Conservation (phyloP, 352 stramenopile species). For the Pythium insidiosum region DNA sequence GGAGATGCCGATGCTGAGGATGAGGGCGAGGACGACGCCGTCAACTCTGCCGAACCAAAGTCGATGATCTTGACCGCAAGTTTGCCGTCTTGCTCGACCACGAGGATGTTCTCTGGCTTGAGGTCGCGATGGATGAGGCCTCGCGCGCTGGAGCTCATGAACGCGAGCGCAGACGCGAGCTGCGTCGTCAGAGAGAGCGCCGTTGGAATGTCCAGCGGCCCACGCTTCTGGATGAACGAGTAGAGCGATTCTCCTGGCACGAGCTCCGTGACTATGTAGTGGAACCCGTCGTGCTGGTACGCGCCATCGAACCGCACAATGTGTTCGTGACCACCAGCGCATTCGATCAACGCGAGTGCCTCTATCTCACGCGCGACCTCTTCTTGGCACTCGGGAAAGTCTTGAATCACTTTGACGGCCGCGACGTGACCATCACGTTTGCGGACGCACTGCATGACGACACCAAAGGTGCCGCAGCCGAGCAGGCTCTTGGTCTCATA, state of each 20-base stretch:
- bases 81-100: conserved; percentile 14
- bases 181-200: conserved; percentile 52
- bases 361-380: conserved; percentile 58
- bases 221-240: conserved; percentile 51
- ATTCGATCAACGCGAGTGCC: conserved; percentile 41
- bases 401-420: conserved; percentile 76
- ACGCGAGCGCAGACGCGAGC: conserved; percentile 55
- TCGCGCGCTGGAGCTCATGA: conserved; percentile 45
- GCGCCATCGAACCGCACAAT: conserved; percentile 56
- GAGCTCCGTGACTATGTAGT: conserved; percentile 80
- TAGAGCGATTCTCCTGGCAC: conserved; percentile 61
- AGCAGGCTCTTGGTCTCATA: conserved; percentile 59
- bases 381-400: conserved; percentile 33
- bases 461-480: conserved; percentile 65
- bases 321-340: conserved; percentile 43
- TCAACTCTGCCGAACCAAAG: conserved; percentile 67
- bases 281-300: conserved; percentile 72
- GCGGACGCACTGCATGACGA: conserved; percentile 76
- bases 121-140: conserved; percentile 80
- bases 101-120: conserved; percentile 87
- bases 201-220: conserved; percentile 25
- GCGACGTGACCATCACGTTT: conserved; percentile 50
- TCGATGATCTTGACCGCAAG: conserved; percentile 82
- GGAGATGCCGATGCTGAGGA: too few relatives aligned
- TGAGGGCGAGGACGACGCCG: conserved; percentile 1